Evolutionary conservation across 768 basidiomycete genomes (phyloP).

Genomic region (Lentinula sp.): DNA sequence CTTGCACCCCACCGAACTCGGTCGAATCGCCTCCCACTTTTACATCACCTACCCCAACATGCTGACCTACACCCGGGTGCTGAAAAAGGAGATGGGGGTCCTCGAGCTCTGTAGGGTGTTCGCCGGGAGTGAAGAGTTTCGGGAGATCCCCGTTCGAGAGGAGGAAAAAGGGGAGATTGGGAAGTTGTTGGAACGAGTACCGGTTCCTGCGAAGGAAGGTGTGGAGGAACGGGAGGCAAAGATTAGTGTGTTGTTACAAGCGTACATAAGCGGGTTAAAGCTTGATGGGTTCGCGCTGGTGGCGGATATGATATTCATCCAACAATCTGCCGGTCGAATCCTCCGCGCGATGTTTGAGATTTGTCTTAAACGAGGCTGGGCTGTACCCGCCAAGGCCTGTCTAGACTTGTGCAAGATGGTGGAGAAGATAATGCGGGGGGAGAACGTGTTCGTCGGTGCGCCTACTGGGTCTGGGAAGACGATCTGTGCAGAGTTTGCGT

Average conservation of each 20-base stretch:
- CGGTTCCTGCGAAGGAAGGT: conserved; percentile 94
- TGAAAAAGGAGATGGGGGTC: conserved; percentile 79
- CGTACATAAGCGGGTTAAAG: conserved; percentile 91
- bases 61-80: conserved; percentile 93
- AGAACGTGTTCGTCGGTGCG: conserved; percentile 95
- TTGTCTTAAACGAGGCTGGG: conserved; percentile 97
- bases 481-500: conserved; percentile 93
- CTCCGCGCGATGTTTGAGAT: conserved; percentile 97
- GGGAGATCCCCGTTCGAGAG: conserved; percentile 76
- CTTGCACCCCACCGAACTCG: conserved; percentile 91
- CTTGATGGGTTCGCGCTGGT: conserved; percentile 86
- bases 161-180: conserved; percentile 89
- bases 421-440: conserved; percentile 77
- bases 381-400: conserved; percentile 84
- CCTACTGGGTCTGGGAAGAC: conserved; percentile 98
- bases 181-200: conserved; percentile 89
- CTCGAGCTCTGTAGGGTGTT: conserved; percentile 95
- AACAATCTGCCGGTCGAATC: conserved; percentile 95
- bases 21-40: conserved; percentile 91
- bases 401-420: conserved; percentile 97
- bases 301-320: conserved; percentile 93
- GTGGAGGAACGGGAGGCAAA: conserved; percentile 97
- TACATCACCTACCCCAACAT: conserved; percentile 95
- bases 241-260: conserved; percentile 93
- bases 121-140: conserved; percentile 94